These are phyloP conservation scores for Aspergillus fijiensis DNA, from an alignment of 2,329 filamentous ascomycete genomes.

Conservation along the genomic window DNA sequence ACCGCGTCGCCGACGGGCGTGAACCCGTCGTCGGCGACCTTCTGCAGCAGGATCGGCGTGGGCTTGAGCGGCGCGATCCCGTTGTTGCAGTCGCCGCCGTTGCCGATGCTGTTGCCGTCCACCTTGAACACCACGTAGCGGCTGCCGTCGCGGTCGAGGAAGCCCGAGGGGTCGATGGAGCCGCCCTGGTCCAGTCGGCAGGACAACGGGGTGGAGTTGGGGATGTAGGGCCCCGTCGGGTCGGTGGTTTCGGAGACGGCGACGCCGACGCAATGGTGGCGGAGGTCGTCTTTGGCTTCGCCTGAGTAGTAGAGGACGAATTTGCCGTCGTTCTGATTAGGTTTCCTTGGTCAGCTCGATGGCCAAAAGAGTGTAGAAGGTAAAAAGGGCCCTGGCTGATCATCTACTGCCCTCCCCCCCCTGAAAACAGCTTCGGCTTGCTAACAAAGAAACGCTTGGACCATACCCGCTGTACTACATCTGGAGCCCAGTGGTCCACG, in stretches of 20 bases:
- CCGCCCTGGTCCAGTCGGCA: slow-evolving; percentile 58
- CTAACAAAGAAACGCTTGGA: not conserved
- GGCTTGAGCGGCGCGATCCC: slow-evolving; percentile 39
- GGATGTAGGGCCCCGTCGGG: slow-evolving; percentile 53
- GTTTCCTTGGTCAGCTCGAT: not conserved
- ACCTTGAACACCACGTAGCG: slow-evolving; percentile 66
- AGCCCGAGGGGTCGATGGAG: slow-evolving; percentile 63
- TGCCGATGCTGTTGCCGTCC: slow-evolving; percentile 59
- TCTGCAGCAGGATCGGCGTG: slow-evolving; percentile 45
- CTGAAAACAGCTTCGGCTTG: not conserved
- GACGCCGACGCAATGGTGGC: slow-evolving; percentile 59
- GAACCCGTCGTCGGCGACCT: slow-evolving; percentile 48
- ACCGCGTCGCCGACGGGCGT: slow-evolving; percentile 54
- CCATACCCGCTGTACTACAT: slow-evolving; percentile 52
- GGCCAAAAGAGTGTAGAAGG: too few relatives aligned
- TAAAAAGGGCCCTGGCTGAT: too few relatives aligned
- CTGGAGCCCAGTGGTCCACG: slow-evolving; percentile 61
- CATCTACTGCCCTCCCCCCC: too few relatives aligned
- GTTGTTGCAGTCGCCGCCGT: slow-evolving; percentile 49
- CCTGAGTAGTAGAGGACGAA: slow-evolving; percentile 64
- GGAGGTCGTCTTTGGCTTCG: slow-evolving; percentile 39
- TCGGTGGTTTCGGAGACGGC: slow-evolving; percentile 50
- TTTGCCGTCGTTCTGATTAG: slow-evolving; percentile 42
- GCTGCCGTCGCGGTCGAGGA: slow-evolving; percentile 54
- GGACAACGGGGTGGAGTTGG: slow-evolving; percentile 50